Evolutionary conservation across 371 early-diverging fungal genomes (phyloP).

Genomic region (Dichotomocladium elegans): DNA sequence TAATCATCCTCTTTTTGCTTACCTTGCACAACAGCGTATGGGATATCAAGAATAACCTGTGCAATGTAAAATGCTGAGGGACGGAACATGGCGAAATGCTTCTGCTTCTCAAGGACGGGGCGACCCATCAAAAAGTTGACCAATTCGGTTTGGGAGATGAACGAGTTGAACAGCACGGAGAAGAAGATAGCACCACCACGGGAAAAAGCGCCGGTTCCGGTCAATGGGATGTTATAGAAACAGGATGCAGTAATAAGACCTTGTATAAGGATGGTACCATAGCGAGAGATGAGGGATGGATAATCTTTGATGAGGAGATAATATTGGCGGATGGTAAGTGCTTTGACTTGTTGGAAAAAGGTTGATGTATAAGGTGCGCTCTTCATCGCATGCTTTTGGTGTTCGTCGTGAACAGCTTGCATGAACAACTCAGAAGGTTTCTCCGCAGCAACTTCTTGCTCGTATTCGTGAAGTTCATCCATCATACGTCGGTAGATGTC

Average conservation of each 20-base stretch:
- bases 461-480: conserved; percentile 35
- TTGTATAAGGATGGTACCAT: conserved; percentile 56
- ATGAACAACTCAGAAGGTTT: conserved; percentile 44
- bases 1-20: conserved; percentile 13
- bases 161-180: conserved; percentile 50
- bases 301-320: conserved; percentile 51
- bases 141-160: conserved; percentile 50
- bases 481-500: conserved; percentile 26
- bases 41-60: conserved; percentile 44
- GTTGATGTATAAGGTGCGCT: conserved; percentile 58
- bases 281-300: conserved; percentile 50
- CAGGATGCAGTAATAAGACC: conserved; percentile 68
- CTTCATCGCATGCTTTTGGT: conserved; percentile 52
- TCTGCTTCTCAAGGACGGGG: conserved; percentile 64
- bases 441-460: conserved; percentile 18
- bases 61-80: conserved; percentile 62
- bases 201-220: conserved; percentile 58
- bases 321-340: conserved; percentile 58
- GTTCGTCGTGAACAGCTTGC: conserved; percentile 47
- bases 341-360: conserved; percentile 56
- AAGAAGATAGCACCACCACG: conserved; percentile 72
- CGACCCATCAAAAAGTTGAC: conserved; percentile 52
- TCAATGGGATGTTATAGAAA: conserved; percentile 53
- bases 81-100: conserved; percentile 60
- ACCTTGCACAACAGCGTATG: conserved; percentile 36